These are phyloP conservation scores for Aciculosporium take DNA, from an alignment of 2,329 filamentous ascomycete species.

Conservation along the genomic window DNA sequence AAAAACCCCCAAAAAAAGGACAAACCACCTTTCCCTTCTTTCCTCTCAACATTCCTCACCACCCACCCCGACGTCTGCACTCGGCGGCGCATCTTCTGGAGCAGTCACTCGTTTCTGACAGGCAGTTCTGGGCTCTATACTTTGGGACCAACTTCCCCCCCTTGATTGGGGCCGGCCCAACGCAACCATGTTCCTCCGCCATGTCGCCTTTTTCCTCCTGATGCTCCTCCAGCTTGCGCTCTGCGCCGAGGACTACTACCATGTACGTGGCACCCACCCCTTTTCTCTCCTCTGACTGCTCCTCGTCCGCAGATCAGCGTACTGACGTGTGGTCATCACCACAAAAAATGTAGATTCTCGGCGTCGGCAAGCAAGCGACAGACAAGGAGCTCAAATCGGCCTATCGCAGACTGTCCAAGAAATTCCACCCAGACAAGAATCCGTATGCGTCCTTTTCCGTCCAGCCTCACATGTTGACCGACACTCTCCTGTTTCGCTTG, in stretches of 20 bases:
- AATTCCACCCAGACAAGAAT: conserved; percentile 96
- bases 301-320: conserved; percentile 62
- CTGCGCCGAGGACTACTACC: conserved; percentile 64
- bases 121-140: neutral
- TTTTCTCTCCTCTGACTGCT: conserved; percentile 43
- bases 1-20: too few species aligned
- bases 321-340: too few species aligned
- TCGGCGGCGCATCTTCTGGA: conserved; percentile 1
- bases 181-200: conserved; percentile 36
- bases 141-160: conserved; percentile 6
- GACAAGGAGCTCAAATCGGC: conserved; percentile 88
- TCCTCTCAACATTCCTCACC: neutral
- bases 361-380: conserved; percentile 61
- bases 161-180: conserved; percentile 8
- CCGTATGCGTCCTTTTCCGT: conserved; percentile 50
- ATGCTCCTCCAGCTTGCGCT: conserved; percentile 38
- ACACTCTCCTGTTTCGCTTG: too few species aligned
- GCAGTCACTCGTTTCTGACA: neutral
- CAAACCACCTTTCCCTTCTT: neutral
- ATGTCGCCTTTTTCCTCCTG: conserved; percentile 35
- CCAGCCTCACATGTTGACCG: too few species aligned
- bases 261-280: conserved; percentile 33
- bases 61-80: conserved; percentile 5
- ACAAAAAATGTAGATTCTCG: conserved; percentile 75
- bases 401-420: conserved; percentile 84